Percentiles rank a stretch among this genome's conserved stretches.
These are phyloP conservation scores for Botryococcus braunii DNA, from an alignment of 163 green algal species.

Conservation along the genomic window DNA sequence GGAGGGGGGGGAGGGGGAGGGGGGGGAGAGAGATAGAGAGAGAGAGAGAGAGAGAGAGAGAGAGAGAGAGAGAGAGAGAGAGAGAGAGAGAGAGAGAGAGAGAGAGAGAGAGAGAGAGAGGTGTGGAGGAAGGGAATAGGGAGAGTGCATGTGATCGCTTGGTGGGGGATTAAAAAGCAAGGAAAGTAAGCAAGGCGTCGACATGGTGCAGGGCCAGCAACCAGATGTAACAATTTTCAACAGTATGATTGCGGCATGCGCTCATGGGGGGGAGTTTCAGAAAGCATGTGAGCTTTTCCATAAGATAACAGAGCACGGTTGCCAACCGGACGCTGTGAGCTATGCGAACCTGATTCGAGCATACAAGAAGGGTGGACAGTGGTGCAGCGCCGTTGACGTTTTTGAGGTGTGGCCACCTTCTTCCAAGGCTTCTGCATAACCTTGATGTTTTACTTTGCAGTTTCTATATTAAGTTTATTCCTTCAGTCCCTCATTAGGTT, in stretches of 20 bases:
- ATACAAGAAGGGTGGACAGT: conserved; percentile 26
- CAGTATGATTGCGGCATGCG: conserved; percentile 23
- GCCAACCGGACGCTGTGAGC: conserved; percentile 23
- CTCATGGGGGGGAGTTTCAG: conserved; percentile 13
- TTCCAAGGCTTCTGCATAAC: no score
- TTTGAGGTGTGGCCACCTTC: conserved; percentile 11
- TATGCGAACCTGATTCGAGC: conserved; percentile 28
- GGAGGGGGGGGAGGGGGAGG: no score
- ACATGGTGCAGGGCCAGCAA: conserved; percentile 7
- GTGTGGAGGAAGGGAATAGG: not conserved
- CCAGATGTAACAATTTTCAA: conserved; percentile 23
- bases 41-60: conserved; percentile 3
- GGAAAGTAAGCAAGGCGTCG: no score
- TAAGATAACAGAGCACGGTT: conserved; percentile 15
- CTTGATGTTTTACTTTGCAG: not conserved
- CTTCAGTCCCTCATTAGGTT: no score
- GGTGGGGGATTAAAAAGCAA: no score
- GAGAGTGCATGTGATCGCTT: no score
- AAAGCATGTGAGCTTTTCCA: conserved; percentile 29
- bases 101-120: no score
- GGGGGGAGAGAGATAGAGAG: no score
- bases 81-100: conserved; percentile 4
- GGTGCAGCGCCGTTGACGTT: conserved; percentile 14
- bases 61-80: conserved; percentile 4
- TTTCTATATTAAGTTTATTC: conserved; percentile 2